Base-by-base conservation (phyloP, 148 eudicot genomes). In the Simmondsia chinensis region DNA sequence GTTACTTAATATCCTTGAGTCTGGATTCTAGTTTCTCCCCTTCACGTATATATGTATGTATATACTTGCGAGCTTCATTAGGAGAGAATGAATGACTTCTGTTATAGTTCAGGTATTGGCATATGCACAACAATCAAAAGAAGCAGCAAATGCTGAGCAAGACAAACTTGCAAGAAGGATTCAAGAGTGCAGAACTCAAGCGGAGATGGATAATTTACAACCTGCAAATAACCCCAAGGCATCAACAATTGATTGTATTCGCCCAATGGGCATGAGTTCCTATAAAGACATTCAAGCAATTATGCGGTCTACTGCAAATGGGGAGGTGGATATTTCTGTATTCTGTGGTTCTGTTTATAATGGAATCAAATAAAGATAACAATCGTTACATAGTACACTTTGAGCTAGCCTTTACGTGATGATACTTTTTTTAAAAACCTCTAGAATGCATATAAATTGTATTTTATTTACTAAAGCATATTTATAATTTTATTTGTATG, bases 61-160 rank as follows among this genome's bases (percentile, higher is more conserved):
- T n/a, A n/a, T n/a, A n/a, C n/a, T n/a, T n/a, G n/a, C n/a, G n/a
- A n/a, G n/a, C n/a, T n/a, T n/a, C n/a, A n/a, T n/a, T n/a, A n/a
- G n/a, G n/a, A n/a, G n/a, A n/a, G n/a, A 11, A 22, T 13, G 40
- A 26, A 12, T 21, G 20, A 21, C 27, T 40, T 20, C 5, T 23
- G 28, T 52, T 43, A 20, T 28, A 29, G 32, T 52, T 43, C 70
- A 88, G 96, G 96, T 88, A 39, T 54, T 88, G 67, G 80, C 96
- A 9, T 88, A 78, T 75, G 96, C 96, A 7, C 96, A 83, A 32
- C 96, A 88, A 60, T 77, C 94, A 9, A 88, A 88, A 68, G 96
- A 88, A 52, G 76, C 65, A 39, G 76, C 96, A 12, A 77, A 65
- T 36, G 50, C 64, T 40, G 85, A 83, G 51, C 94, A 88, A 75